These are phyloP conservation scores for Blastocrithidia nonstop DNA, from an alignment of 208 protist species.

Conservation along the genomic window DNA sequence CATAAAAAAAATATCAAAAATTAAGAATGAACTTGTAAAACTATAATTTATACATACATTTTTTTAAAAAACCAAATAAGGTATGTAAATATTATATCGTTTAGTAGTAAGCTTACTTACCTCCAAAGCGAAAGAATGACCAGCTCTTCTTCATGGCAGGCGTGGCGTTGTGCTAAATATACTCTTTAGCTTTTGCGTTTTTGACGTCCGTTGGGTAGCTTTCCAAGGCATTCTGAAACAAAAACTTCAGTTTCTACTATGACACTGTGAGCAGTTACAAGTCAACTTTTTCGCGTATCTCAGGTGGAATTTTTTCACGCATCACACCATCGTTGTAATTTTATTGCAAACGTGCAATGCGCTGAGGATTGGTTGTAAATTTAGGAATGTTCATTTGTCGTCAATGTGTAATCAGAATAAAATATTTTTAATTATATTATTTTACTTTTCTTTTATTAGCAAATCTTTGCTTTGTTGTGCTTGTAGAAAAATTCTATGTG, in stretches of 20 bases:
- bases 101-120: no score
- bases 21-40: no score
- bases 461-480: neutral
- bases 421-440: constrained; percentile 3
- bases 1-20: no score
- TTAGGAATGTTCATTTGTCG: constrained; percentile 44
- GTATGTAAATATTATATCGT: no score
- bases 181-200: constrained; percentile 40
- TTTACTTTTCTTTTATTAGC: neutral
- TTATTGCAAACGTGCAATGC: constrained; percentile 45
- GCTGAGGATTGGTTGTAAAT: constrained; percentile 46
- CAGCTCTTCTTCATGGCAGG: neutral
- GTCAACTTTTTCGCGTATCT: constrained; percentile 40
- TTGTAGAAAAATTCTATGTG: no score
- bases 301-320: constrained; percentile 32
- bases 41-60: no score
- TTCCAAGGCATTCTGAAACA: constrained; percentile 64
- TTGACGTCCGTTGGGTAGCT: constrained; percentile 34
- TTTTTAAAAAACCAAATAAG: no score
- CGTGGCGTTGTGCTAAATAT: constrained; percentile 9
- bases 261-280: constrained; percentile 20
- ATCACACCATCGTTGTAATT: constrained; percentile 66
- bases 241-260: constrained; percentile 45
- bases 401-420: constrained; percentile 2
- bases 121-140: neutral